Percentiles rank a stretch among this genome's conserved stretches.
These are phyloP conservation scores for Vigna nakashimae DNA, from an alignment of 306 rosid genomes.

Conservation along the genomic window DNA sequence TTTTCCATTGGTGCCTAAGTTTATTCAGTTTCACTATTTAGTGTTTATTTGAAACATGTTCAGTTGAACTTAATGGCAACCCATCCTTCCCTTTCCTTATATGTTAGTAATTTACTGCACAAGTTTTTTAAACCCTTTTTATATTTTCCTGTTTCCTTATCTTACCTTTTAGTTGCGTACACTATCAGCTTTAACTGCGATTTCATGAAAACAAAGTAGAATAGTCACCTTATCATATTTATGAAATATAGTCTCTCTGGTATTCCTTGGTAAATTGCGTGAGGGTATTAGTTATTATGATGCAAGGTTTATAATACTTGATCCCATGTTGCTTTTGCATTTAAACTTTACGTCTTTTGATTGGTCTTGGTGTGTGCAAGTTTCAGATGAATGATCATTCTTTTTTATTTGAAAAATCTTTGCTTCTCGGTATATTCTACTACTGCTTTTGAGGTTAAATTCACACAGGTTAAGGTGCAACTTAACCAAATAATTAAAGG, in stretches of 20 bases:
- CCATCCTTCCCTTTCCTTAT: background rate
- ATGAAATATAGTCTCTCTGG: background rate
- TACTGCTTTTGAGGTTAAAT: slow-evolving; percentile 34
- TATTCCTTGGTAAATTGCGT: background rate
- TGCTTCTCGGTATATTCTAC: slow-evolving; percentile 22
- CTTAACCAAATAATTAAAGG: background rate
- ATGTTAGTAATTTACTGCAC: background rate
- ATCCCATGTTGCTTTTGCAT: background rate
- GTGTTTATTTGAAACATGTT: background rate
- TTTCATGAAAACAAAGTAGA: background rate
- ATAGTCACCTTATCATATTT: background rate
- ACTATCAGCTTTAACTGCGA: slow-evolving; percentile 3
- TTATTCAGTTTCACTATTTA: slow-evolving; percentile 13
- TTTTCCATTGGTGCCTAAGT: background rate
- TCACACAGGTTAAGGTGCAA: background rate
- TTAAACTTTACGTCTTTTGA: background rate
- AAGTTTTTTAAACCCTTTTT: background rate
- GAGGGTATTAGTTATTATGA: background rate
- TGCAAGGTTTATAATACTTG: background rate
- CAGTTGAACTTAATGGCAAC: background rate
- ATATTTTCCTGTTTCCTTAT: background rate
- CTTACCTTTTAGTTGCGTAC: background rate
- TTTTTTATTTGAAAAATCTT: slow-evolving; percentile 15
- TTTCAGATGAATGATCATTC: slow-evolving; percentile 5
- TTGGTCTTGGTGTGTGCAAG: background rate